Conservation (phyloP, 352 stramenopile genomes). For the Globisporangium splendens region DNA sequence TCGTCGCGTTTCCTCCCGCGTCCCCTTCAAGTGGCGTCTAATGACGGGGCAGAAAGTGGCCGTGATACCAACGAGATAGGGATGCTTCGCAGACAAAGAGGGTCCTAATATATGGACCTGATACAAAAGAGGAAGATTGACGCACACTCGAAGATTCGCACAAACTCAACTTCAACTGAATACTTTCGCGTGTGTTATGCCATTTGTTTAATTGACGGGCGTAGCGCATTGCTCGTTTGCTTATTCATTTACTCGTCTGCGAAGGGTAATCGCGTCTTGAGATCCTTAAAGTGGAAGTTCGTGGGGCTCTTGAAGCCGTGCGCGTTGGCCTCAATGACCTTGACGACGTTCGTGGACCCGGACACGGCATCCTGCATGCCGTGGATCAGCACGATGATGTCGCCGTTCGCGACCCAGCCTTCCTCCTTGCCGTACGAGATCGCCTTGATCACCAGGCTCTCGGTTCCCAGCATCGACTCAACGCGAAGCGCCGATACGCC, state of each 20-base stretch:
- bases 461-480: conserved; percentile 76
- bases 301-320: conserved; percentile 63
- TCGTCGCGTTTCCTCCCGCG: conserved; percentile 1
- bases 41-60: not conserved
- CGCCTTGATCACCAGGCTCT: conserved; percentile 83
- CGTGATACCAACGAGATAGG: conserved; percentile 5
- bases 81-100: not conserved
- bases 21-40: too few relatives aligned
- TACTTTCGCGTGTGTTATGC: not conserved
- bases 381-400: conserved; percentile 90
- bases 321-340: conserved; percentile 81
- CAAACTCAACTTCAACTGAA: too few relatives aligned
- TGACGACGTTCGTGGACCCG: conserved; percentile 86
- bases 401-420: conserved; percentile 77
- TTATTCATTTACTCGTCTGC: conserved; percentile 4
- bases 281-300: conserved; percentile 60
- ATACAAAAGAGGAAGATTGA: not conserved
- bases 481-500: conserved; percentile 65
- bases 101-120: not conserved
- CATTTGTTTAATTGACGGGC: not conserved
- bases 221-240: too few relatives aligned
- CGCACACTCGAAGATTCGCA: not conserved
- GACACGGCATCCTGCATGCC: conserved; percentile 81
- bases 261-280: conserved; percentile 27
- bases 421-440: conserved; percentile 79